Base-by-base conservation (phyloP, 1,139 yeast genomes). In the Blastobotrys persicus region DNA sequence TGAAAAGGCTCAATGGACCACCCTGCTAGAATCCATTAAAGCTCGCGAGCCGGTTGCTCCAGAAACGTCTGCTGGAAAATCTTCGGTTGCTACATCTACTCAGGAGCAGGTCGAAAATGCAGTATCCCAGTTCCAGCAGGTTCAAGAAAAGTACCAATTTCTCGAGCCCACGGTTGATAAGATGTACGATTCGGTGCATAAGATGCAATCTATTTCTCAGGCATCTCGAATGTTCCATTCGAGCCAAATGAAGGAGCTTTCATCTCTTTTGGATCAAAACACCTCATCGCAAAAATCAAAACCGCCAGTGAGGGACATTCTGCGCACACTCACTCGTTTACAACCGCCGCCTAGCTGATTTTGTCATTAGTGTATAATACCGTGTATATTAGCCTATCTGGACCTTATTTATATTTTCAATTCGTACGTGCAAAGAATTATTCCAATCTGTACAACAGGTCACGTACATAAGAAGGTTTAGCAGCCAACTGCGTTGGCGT, bases 1-100 rank as follows among this genome's bases (percentile, higher is more conserved):
- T 26, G 85, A 83, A 48, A 76, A 75, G 49, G 65, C 61, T 7
- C 72, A 72, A 43, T 82, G 88, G 86, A 66, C 67, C 39, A 64
- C 53, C 3, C 59, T 57, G 39, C 45, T 60, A 13, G 57, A 53
- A 18, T 46, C 51, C 16, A 37, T 37, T 19, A 19, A 43, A 19
- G 11, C 34, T 11, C 31, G 13, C 6, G 46, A 35, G 19, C 46
- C 35, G 3, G 16, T 7, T 17, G 20, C 39, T 13, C 39, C 39
- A 12, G 34, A 11, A 9, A 17, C 13, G 9, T 14, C 16, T 12
- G 19, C 13, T 4, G 4, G 9, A 9, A 17, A 12, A 7, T n/a
- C 17, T 4, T 34, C 39, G 4, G n/a, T 11, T 13, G 26, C 16
- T 11, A 18, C 16, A 17, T 7, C 20, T 13, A 18, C 16, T 13